These are phyloP conservation scores for Zoysia matrella DNA, from an alignment of 202 grass and related monocot species.

Conservation along the genomic window DNA sequence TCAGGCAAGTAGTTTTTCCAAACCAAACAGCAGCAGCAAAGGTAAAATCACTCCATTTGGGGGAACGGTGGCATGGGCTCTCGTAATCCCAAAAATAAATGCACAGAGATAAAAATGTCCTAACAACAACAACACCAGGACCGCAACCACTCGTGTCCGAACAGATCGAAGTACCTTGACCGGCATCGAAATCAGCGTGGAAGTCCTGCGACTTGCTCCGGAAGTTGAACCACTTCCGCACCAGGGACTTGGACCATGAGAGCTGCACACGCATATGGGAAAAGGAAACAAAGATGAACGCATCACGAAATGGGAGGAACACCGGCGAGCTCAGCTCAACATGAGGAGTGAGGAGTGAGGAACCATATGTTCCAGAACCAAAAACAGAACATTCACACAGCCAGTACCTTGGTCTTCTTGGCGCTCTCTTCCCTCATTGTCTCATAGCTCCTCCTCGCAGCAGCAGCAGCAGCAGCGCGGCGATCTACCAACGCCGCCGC, in stretches of 20 bases:
- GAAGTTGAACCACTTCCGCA: slow-evolving; percentile 90
- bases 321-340: slow-evolving; percentile 40
- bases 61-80: background rate
- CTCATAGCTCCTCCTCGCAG: slow-evolving; percentile 63
- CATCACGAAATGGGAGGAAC: slow-evolving; percentile 31
- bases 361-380: too few species aligned
- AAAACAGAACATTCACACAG: too few species aligned
- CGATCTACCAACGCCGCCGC: background rate
- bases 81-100: slow-evolving; percentile 23
- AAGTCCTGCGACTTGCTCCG: slow-evolving; percentile 75
- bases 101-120: slow-evolving; percentile 18
- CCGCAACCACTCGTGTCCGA: slow-evolving; percentile 30
- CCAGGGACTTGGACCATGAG: slow-evolving; percentile 92
- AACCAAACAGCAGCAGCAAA: background rate
- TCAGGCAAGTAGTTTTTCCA: slow-evolving; percentile 23
- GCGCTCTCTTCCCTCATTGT: slow-evolving; percentile 88
- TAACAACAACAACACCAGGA: background rate
- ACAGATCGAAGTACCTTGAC: slow-evolving; percentile 55
- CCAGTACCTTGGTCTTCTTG: slow-evolving; percentile 86
- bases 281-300: background rate
- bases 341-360: background rate
- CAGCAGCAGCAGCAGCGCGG: background rate
- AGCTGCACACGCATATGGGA: slow-evolving; percentile 46
- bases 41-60: slow-evolving; percentile 40
- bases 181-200: slow-evolving; percentile 69